These are phyloP conservation scores for Kluyveromyces siamensis DNA, from an alignment of 805 yeast genomes.

Conservation along the genomic window DNA sequence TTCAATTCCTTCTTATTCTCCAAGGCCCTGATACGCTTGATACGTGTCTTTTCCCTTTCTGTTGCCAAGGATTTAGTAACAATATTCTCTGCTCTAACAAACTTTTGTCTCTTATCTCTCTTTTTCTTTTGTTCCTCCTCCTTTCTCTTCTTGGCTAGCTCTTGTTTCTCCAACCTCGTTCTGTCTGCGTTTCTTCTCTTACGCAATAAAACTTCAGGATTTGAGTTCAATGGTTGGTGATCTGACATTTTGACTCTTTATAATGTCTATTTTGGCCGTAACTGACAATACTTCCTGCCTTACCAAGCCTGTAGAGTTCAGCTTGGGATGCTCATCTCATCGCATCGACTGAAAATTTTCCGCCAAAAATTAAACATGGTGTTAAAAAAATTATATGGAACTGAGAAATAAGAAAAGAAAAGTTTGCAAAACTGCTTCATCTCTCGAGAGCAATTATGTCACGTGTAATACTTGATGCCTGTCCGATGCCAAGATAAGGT, in stretches of 20 bases:
- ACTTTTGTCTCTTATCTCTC: slow-evolving; percentile 39
- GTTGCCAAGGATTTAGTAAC: slow-evolving; percentile 58
- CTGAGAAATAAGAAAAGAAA: background rate
- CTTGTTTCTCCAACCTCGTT: slow-evolving; percentile 65
- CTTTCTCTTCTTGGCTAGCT: slow-evolving; percentile 44
- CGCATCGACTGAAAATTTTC: background rate
- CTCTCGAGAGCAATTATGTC: background rate
- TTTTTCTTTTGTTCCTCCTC: slow-evolving; percentile 38
- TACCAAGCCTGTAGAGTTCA: background rate
- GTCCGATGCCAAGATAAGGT: no score
- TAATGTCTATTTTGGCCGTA: background rate
- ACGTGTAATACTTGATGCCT: background rate
- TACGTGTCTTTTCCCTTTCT: slow-evolving; percentile 59
- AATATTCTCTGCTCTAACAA: slow-evolving; percentile 66
- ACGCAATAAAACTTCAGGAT: slow-evolving; percentile 68
- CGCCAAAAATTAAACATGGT: background rate
- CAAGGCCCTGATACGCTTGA: slow-evolving; percentile 49
- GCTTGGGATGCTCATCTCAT: background rate
- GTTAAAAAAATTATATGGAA: background rate
- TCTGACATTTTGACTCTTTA: background rate
- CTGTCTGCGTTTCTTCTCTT: slow-evolving; percentile 75
- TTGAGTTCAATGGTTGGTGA: slow-evolving; percentile 37
- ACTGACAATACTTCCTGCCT: background rate
- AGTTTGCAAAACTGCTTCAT: background rate
- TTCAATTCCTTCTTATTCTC: slow-evolving; percentile 32